Evolutionary conservation across 176 grass and related monocot genomes (phyloP).

Genomic region (Poa annua): DNA sequence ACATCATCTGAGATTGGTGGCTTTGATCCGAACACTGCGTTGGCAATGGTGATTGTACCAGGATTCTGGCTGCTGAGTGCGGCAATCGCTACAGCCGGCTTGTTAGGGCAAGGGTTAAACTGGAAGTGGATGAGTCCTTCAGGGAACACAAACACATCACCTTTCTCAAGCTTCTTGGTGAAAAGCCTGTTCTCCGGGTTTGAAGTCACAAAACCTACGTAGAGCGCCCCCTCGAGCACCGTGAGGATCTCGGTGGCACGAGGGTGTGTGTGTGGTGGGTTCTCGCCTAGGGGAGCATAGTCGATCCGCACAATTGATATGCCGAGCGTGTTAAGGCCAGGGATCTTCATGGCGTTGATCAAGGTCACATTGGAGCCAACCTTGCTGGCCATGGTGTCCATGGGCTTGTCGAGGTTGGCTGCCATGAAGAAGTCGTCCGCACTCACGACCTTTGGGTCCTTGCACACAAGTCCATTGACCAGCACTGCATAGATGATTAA

Average conservation of each 20-base stretch:
- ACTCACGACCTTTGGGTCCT: neutral
- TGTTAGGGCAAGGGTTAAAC: neutral
- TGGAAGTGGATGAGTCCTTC: neutral
- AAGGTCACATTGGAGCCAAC: constrained; percentile 6
- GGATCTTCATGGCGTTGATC: neutral
- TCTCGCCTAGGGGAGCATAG: neutral
- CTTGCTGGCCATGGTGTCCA: neutral
- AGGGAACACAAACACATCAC: neutral
- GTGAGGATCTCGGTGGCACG: neutral
- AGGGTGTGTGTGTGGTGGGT: neutral
- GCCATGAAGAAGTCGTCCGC: constrained; percentile 9
- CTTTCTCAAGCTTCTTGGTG: neutral
- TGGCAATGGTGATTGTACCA: neutral
- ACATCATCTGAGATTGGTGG: neutral
- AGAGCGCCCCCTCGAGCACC: neutral
- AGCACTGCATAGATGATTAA: neutral
- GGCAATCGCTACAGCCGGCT: neutral
- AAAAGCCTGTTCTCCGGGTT: neutral
- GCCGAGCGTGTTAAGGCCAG: neutral
- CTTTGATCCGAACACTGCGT: neutral
- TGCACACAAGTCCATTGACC: neutral
- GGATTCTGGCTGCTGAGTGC: constrained; percentile 3
- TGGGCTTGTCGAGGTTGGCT: constrained; percentile 1
- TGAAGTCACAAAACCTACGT: neutral
- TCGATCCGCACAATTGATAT: neutral